Evolutionary conservation across 306 rosid genomes (phyloP), one percentile per base, ranked within the genome.

Genomic region (Abrus pulchellus): DNA sequence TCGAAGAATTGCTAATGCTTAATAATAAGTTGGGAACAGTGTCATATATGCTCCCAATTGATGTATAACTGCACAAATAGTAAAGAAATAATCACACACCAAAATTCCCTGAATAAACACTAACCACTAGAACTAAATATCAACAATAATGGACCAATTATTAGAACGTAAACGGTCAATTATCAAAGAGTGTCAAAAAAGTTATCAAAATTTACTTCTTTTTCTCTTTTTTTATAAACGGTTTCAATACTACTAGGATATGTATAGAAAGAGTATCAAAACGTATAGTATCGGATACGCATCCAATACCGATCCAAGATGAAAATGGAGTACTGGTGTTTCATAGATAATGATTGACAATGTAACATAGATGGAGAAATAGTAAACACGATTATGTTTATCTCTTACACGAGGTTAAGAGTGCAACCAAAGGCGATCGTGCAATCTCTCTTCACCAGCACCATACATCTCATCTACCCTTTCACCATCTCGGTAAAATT

Each of bases 11-110:
- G 80, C 80, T 80, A 29, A 86, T 65, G 85, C 74, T 60, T 84
- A 95, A 86, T 81, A 95, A 82, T 57, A 93, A 80, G 86, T 95
- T 95, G 56, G 98, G 99, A 83, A 91, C 90, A 7, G 99, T 93
- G 82, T 95, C 98, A 60, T 93, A 79, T 74, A 88, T 84, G 83
- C 99, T 93, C 50, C 98, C 99, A 65, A 95, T 90, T 71, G 99
- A 95, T 67, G 99, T 95, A 85, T 93, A 95, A 67, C 99, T 95
- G 91, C 56, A 68, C 82, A 64, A 67, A 84, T 7, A 78, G 81
- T 5, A 59, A 88, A 74, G 67, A 44, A 77, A 68, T 65, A 28
- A 14, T 33, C 54, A 43, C 68, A 66, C 55, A 75, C 47, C 32
- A 30, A 80, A 64, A 44, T 64, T 45, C 33, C 52, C 55, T 27